Evolutionary conservation across 2,329 filamentous ascomycete species (phyloP), one percentile per base, ranked within the genome.

Genomic region (Colletotrichum euphorbiae): DNA sequence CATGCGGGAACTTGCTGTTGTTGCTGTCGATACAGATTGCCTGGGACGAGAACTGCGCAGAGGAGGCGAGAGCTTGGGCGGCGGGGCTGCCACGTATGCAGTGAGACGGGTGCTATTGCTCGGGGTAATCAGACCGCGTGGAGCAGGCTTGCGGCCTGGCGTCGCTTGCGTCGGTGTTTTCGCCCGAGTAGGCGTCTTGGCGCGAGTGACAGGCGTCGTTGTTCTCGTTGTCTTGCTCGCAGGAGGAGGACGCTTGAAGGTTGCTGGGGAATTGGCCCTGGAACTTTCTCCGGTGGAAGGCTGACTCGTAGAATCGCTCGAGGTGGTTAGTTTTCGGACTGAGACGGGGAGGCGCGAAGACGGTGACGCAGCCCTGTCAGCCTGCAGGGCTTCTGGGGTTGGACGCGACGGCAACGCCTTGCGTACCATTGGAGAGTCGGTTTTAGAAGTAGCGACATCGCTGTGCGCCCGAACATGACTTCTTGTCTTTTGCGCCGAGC

Each of bases 21-120:
- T 87, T n/a, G 91, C 91, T 62, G 88, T 84, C 9, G 92, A 93
- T 21, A 97, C 90, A 8, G 92, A 90, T 74, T 93, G 90, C 58
- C 93, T 86, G n/a, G 93, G 92, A 46, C 93, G 86, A 46, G 93
- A 96, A 75, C 92, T 96, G 75, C 93, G 88, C 55, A 97, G 81
- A 9, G 91, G 89, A 3, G 93, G 93, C 1, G 94, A 97, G 38
- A 90, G 85, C 75, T 92, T 93, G 0, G 92, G 88, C 17, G 85
- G 84, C 48, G 92, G 88, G 38, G 88, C 83, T 65, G 91, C 87
- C 71, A 96, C 92, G 76, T 92, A 93, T 43, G 92, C 92, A 72
- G 91, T 90, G 12, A 96, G 83, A 57, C 88, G 85, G 50, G 84
- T 80, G 73, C 84, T 89, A 73, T 83, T 87, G 69, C 82, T 85